Evolutionary conservation across 805 yeast genomes (phyloP).

Genomic region (Metschnikowia vanudenii): DNA sequence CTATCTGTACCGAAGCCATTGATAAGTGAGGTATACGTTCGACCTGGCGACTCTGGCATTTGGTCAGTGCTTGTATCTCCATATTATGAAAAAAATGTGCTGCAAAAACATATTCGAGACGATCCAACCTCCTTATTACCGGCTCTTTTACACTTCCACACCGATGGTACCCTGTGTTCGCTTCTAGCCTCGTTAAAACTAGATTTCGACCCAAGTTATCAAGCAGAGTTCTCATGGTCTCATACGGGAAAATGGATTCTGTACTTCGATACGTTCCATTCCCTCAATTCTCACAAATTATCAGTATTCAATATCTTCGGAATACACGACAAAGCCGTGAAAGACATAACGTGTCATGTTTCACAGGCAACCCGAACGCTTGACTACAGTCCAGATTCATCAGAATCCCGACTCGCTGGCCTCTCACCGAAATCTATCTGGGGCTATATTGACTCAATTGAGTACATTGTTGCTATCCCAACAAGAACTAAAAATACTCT

Average conservation of each 20-base stretch:
- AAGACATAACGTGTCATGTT: conserved; percentile 4
- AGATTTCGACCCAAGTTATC: conserved; percentile 18
- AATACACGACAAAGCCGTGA: conserved; percentile 12
- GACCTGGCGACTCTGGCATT: conserved; percentile 21
- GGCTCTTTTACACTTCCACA: conserved; percentile 28
- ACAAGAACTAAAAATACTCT: not conserved
- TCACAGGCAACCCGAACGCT: conserved; percentile 9
- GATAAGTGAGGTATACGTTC: conserved; percentile 16
- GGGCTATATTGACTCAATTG: conserved; percentile 3
- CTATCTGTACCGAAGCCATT: conserved; percentile 36
- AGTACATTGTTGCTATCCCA: conserved; percentile 7
- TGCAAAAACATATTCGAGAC: conserved; percentile 1
- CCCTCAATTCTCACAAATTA: conserved; percentile 29
- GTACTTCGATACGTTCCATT: conserved; percentile 24
- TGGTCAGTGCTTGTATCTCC: conserved; percentile 36
- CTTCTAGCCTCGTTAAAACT: conserved; percentile 22
- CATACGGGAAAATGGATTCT: conserved; percentile 35
- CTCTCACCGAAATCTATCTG: conserved; percentile 3
- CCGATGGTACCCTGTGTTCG: conserved; percentile 33
- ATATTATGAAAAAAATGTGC: conserved; percentile 17
- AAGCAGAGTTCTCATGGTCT: conserved; percentile 30
- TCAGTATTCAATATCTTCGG: conserved; percentile 30
- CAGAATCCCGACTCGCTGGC: not conserved
- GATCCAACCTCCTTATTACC: conserved; percentile 9
- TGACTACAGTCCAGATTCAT: not conserved